phyloP scores from a whole-genome alignment of 2,329 filamentous ascomycete genomes.

The Colletotrichum falcatum region DNA sequence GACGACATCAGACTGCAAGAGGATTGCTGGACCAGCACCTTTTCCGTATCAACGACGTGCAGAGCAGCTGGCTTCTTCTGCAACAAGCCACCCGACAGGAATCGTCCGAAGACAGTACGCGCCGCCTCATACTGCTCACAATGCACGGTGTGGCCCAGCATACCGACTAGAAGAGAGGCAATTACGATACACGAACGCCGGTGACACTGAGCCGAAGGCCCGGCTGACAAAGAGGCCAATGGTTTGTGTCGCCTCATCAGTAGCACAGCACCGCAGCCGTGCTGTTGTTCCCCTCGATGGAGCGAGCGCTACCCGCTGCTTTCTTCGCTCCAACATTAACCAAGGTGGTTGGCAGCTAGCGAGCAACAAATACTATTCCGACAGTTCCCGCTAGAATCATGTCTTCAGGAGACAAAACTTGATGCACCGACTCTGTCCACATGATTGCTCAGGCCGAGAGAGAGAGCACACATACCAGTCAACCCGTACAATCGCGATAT shows the following conservation, averaged over 20 bases:
- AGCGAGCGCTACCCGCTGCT: background rate
- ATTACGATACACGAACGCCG: background rate
- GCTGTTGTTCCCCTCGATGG: conserved; percentile 1
- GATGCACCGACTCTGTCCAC: no score
- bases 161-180: background rate
- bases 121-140: background rate
- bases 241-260: conserved; percentile 18
- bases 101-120: background rate
- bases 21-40: background rate
- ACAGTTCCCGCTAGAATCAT: background rate
- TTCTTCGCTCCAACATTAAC: background rate
- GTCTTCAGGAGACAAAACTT: background rate
- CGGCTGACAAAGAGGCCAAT: conserved; percentile 14
- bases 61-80: background rate
- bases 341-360: background rate
- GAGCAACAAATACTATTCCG: conserved; percentile 1
- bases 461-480: background rate
- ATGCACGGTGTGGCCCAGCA: background rate
- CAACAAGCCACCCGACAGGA: background rate
- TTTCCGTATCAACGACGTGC: background rate
- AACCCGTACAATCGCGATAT: background rate
- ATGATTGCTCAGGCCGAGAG: background rate
- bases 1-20: background rate
- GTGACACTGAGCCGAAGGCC: conserved; percentile 21
- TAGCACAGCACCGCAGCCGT: conserved; percentile 32